Evolutionary conservation across 495 filamentous ascomycete genomes (phyloP), one percentile per base, ranked within the genome.

Genomic region (Apodospora peruviana): DNA sequence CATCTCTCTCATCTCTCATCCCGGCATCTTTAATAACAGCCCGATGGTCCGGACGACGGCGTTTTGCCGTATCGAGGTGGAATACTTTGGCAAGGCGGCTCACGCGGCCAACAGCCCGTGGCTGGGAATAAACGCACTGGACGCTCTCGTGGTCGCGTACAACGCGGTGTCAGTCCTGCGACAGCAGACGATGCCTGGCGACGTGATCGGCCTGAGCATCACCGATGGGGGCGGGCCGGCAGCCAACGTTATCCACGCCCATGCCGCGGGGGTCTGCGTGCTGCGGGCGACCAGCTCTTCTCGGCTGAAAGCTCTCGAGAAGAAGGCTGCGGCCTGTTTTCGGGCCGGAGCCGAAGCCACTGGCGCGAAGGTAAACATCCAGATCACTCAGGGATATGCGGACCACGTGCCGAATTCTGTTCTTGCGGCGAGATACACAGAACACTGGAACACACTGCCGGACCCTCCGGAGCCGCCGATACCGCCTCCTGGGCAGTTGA

Each of bases 101-200:
- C 66, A 86, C 51, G 82, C 82, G 0, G 82, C 81, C 1, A 77
- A 76, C 17, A 76, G 73, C 27, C 83, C 82, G 0, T 85, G 82
- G 82, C 65, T 77, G 5, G 80, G 80, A 0, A 69, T 83, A 44
- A 86, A 86, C 48, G 81, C 82, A 0, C 72, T 85, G 5, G 82
- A 85, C 52, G 82, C 80, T 0, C 54, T 84, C 18, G 70, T 85
- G 10, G 66, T 71, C 0, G 75, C 78, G 4, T 87, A 86, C 59
- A 85, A 83, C 53, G 75, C 76, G 40, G 64, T 85, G 3, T 70
- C 78, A 0, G 76, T 80, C 1, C 69, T 86, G 2, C 74, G 83
- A 4, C 82, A 86, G 57, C 82, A 86, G 60, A 75, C 80, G 3
- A 72, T 78, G 65, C 79, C 81, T 0, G 72, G 75, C 20, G 76